Percentiles rank a stretch among this genome's conserved stretches.
Conservation (phyloP, 2,329 filamentous ascomycete genomes). For the Claviceps maximensis region DNA sequence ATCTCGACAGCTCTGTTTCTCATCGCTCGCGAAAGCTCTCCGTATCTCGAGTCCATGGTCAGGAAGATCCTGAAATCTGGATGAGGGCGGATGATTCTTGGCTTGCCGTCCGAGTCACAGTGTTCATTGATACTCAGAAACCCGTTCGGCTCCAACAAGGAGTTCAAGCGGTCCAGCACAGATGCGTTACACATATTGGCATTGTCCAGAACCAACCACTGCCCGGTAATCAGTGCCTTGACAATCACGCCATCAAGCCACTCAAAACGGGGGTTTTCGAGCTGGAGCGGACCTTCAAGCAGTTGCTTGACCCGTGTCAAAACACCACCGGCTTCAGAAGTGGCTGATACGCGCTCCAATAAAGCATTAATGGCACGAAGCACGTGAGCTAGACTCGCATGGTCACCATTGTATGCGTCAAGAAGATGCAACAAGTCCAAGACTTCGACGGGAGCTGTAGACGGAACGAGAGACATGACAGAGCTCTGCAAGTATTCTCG, state of each 20-base stretch:
- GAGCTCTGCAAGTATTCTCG: conserved; percentile 37
- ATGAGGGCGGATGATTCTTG: conserved; percentile 69
- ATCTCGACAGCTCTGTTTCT: conserved; percentile 89
- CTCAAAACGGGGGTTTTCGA: conserved; percentile 73
- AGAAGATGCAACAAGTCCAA: conserved; percentile 39
- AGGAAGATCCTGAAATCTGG: conserved; percentile 83
- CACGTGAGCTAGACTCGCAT: conserved; percentile 24
- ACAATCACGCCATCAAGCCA: conserved; percentile 93
- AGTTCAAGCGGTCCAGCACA: conserved; percentile 88
- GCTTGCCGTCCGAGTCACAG: conserved; percentile 66
- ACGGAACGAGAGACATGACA: conserved; percentile 34
- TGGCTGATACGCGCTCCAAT: conserved; percentile 25
- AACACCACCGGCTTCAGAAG: conserved; percentile 32
- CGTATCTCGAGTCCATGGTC: conserved; percentile 83
- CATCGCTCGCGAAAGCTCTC: conserved; percentile 92
- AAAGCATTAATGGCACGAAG: conserved; percentile 26
- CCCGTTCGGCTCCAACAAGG: conserved; percentile 80
- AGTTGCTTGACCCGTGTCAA: conserved; percentile 36
- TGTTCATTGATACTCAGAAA: conserved; percentile 88
- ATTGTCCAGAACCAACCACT: conserved; percentile 93
- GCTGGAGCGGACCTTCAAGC: conserved; percentile 37
- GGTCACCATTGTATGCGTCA: conserved; percentile 26
- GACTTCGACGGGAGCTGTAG: conserved; percentile 30
- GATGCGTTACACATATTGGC: conserved; percentile 94
- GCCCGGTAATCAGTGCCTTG: conserved; percentile 69